A percentile compares a stretch with the other conserved stretches of the same genome.
Conservation (phyloP, 495 filamentous ascomycete genomes). For the Cladorrhinum samala region DNA sequence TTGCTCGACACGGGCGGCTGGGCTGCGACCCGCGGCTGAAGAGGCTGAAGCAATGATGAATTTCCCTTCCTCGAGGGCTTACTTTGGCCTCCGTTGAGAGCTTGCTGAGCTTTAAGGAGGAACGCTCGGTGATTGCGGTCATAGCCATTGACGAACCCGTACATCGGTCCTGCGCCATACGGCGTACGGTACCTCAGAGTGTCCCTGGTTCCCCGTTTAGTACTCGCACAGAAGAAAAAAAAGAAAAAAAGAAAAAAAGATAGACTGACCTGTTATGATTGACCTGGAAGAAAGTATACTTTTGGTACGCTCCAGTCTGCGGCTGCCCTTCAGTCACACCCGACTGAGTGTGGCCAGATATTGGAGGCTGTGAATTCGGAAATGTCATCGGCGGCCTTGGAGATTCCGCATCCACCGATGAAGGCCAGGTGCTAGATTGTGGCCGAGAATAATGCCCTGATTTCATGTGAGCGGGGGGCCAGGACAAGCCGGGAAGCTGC, state of each 20-base stretch:
- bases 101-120: slow-evolving; percentile 36
- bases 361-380: slow-evolving; percentile 23
- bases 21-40: slow-evolving; percentile 15
- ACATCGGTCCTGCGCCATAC: slow-evolving; percentile 36
- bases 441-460: slow-evolving; percentile 30
- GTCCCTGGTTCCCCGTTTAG: slow-evolving; percentile 31
- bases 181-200: slow-evolving; percentile 45
- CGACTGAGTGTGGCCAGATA: slow-evolving; percentile 12
- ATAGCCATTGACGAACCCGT: slow-evolving; percentile 52
- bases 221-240: slow-evolving; percentile 8
- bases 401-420: slow-evolving; percentile 18
- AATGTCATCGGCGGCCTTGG: slow-evolving; percentile 26
- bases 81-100: slow-evolving; percentile 23
- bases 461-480: slow-evolving; percentile 34
- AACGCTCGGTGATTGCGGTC: slow-evolving; percentile 45
- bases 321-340: slow-evolving; percentile 16
- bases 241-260: slow-evolving; percentile 1
- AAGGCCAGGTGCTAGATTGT: slow-evolving; percentile 24
- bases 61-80: slow-evolving; percentile 16
- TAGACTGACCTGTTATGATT: slow-evolving; percentile 41
- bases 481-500: slow-evolving; percentile 31
- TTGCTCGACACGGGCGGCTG: slow-evolving; percentile 4
- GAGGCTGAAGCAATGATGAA: slow-evolving; percentile 13
- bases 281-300: slow-evolving; percentile 49
- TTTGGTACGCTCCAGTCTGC: slow-evolving; percentile 26